These are phyloP conservation scores for Didymella keratinophila DNA, from an alignment of 2,329 filamentous ascomycete species.

Conservation along the genomic window DNA sequence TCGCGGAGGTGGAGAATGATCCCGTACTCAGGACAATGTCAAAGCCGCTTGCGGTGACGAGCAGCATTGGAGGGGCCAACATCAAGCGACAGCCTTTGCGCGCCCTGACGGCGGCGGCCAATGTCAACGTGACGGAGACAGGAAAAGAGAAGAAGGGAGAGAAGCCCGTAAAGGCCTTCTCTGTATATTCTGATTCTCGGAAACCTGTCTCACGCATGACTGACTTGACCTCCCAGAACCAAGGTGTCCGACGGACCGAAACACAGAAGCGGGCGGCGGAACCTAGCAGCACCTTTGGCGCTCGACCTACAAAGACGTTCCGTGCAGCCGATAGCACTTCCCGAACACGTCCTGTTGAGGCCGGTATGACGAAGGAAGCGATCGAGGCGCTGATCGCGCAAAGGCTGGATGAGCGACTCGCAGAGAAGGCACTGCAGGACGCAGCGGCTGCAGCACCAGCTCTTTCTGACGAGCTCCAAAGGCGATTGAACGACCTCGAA, in stretches of 20 bases:
- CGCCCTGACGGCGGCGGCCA: slow-evolving; percentile 77
- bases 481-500: slow-evolving; percentile 83
- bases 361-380: slow-evolving; percentile 64
- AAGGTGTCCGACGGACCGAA: slow-evolving; percentile 48
- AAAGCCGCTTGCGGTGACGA: slow-evolving; percentile 49
- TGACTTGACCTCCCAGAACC: slow-evolving; percentile 45
- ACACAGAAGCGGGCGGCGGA: slow-evolving; percentile 56
- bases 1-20: slow-evolving; percentile 94
- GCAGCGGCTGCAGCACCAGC: slow-evolving; percentile 56
- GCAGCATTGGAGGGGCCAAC: slow-evolving; percentile 46
- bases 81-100: slow-evolving; percentile 77
- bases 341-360: slow-evolving; percentile 38
- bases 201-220: slow-evolving; percentile 40
- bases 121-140: slow-evolving; percentile 69
- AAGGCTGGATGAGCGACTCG: slow-evolving; percentile 88
- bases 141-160: slow-evolving; percentile 60
- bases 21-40: slow-evolving; percentile 70
- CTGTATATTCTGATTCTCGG: slow-evolving; percentile 77
- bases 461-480: slow-evolving; percentile 80
- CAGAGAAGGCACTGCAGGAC: slow-evolving; percentile 72
- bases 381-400: slow-evolving; percentile 93
- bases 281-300: slow-evolving; percentile 45
- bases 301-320: slow-evolving; percentile 52
- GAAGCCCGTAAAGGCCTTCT: slow-evolving; percentile 84
- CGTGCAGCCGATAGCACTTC: slow-evolving; percentile 48